phyloP scores from a whole-genome alignment of 441 rosid genomes.

The Brassica hybrid region DNA sequence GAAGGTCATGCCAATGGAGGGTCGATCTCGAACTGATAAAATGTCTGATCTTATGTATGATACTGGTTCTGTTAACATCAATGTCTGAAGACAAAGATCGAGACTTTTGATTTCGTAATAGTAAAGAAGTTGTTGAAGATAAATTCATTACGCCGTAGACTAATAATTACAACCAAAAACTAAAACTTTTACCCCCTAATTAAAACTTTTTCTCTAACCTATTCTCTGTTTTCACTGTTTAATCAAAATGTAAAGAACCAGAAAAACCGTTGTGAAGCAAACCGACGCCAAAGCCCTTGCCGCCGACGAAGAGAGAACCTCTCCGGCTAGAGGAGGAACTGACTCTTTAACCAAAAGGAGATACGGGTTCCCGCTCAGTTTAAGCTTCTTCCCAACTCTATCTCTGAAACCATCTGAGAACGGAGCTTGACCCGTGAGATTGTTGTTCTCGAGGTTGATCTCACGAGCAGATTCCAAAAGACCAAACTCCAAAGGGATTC shows the following conservation, averaged over 20 bases:
- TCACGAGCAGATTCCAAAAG: conserved; percentile 47
- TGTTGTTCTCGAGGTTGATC: conserved; percentile 73
- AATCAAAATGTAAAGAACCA: conserved; percentile 22
- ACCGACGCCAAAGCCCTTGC: neutral
- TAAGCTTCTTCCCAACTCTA: conserved; percentile 53
- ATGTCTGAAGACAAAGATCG: conserved; percentile 25
- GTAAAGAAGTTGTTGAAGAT: too few species aligned
- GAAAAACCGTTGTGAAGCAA: neutral
- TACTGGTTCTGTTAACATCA: conserved; percentile 28
- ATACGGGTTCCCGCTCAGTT: conserved; percentile 55
- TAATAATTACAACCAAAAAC: conserved; percentile 31
- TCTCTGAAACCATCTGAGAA: conserved; percentile 55
- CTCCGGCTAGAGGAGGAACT: too few species aligned
- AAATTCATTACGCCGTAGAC: conserved; percentile 1
- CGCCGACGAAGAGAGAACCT: conserved; percentile 29
- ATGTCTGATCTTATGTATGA: conserved; percentile 38
- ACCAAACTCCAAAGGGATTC: conserved; percentile 57
- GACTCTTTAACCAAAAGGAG: neutral
- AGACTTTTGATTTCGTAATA: conserved; percentile 21
- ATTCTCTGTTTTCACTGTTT: conserved; percentile 16
- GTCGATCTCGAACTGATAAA: conserved; percentile 34
- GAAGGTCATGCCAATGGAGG: conserved; percentile 44
- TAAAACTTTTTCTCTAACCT: conserved; percentile 5
- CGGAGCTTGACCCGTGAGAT: conserved; percentile 59
- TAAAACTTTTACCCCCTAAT: conserved; percentile 5